Conservation (phyloP, 208 protist species). For the Trypanosoma cruzi region DNA sequence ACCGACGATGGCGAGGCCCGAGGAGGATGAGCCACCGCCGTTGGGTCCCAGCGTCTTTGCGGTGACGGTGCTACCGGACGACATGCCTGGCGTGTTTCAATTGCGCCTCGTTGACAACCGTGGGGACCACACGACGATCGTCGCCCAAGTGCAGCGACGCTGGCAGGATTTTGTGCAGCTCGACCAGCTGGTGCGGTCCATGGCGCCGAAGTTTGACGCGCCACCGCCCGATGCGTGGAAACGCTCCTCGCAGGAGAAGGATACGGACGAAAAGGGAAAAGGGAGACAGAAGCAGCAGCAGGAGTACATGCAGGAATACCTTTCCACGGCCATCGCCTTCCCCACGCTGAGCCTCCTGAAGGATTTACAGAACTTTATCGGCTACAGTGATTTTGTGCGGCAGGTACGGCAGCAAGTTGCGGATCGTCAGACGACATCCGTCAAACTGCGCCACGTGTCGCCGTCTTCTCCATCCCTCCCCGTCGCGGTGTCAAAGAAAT, state of each 20-base stretch:
- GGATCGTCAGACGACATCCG: too few species aligned
- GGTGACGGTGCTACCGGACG: slow-evolving; percentile 1
- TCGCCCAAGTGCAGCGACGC: slow-evolving; percentile 34
- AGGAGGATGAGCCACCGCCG: background rate
- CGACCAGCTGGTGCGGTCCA: slow-evolving; percentile 40
- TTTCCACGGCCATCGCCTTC: too few species aligned
- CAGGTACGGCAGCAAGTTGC: slow-evolving; percentile 25
- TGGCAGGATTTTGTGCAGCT: slow-evolving; percentile 52
- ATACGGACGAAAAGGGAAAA: too few species aligned
- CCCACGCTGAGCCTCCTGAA: slow-evolving; percentile 34
- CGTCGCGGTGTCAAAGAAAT: too few species aligned
- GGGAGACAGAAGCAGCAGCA: too few species aligned
- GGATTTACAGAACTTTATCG: slow-evolving; percentile 59
- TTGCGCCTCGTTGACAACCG: slow-evolving; percentile 14
- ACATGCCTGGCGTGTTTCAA: slow-evolving; percentile 8
- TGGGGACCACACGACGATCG: too few species aligned
- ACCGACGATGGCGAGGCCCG: background rate
- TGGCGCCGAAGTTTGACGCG: slow-evolving; percentile 46
- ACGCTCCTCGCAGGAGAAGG: slow-evolving; percentile 30
- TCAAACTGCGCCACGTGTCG: background rate
- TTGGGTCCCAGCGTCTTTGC: slow-evolving; percentile 1
- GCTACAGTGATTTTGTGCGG: slow-evolving; percentile 37
- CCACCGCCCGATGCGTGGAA: slow-evolving; percentile 28
- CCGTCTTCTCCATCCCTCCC: too few species aligned
- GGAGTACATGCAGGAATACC: too few species aligned